Base-by-base conservation (phyloP, 495 filamentous ascomycete species). In the Friedmanniomyces simplex region DNA sequence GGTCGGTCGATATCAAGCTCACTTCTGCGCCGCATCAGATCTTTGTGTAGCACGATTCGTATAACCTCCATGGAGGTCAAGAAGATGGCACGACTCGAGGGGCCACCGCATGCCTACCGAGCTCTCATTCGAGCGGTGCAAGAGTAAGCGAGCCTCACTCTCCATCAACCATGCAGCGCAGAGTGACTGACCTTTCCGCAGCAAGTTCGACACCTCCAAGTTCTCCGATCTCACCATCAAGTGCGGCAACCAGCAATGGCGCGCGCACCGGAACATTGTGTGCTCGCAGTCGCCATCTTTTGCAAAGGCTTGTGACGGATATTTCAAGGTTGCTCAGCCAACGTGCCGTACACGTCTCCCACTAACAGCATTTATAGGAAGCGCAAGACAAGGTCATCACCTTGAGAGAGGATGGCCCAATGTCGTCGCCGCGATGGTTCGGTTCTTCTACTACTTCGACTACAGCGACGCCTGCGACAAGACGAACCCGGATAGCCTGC, bases 331-430 rank as follows among this genome's bases (percentile, higher is more conserved):
- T 16, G 20, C 16, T 54, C 34, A 20, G 28, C 12, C 16, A 37
- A n/a, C n/a, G 24, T 26, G 30, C 26, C 30, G 8, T 21, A 11
- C 4, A 22, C n/a, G 6, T 45, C n/a, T n/a, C n/a, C n/a, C n/a
- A 47, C 37, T 45, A 5, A 55, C 52, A 45, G n/a, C 8, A 24
- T n/a, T n/a, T 20, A 20, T 24, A 57, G 55, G 55, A 57, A 50
- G 55, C 45, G 11, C 14, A 22, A 10, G 34, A 41, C n/a, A 30
- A 41, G 4, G 34, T 54, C 20, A 24, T 37, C 34, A 37, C 37
- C 52, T n/a, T 54, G 21, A 20, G 22, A 42, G 52, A 54, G 22
- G 52, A 54, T 43, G 24, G 24, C 20, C 28, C 37, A 26, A 26
- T 24, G 52, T 54, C 5, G n/a, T 41, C 20, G 34, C 16, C 16